Conservation (phyloP, 352 stramenopile genomes). For the Blastocystis sp. region DNA sequence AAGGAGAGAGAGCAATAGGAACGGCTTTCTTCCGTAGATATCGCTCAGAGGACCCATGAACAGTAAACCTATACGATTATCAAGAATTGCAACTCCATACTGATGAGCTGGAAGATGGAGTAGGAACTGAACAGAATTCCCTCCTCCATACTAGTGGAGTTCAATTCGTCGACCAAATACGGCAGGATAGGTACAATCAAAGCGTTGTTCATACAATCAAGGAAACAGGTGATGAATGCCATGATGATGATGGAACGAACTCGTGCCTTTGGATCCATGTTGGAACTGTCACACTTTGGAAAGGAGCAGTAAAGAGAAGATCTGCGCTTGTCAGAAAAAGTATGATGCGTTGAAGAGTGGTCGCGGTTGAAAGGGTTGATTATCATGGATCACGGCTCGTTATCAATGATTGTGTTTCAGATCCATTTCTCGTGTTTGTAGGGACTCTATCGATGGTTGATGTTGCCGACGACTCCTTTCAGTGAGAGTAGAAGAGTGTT, state of each 20-base stretch:
- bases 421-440: too few species aligned
- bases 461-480: too few species aligned
- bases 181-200: conserved; percentile 51
- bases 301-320: too few species aligned
- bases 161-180: conserved; percentile 29
- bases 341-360: too few species aligned
- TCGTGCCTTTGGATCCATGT: not conserved
- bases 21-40: conserved; percentile 45
- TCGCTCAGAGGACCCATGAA: conserved; percentile 41
- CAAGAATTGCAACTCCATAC: not conserved
- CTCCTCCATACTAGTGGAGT: conserved; percentile 37
- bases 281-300: too few species aligned
- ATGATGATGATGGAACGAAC: conserved; percentile 11
- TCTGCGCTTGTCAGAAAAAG: too few species aligned
- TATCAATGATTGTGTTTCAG: too few species aligned
- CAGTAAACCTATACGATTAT: conserved; percentile 1
- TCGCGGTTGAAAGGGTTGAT: too few species aligned
- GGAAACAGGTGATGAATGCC: conserved; percentile 41
- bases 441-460: too few species aligned
- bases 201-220: conserved; percentile 29
- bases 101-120: conserved; percentile 50
- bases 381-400: too few species aligned
- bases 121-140: conserved; percentile 46
- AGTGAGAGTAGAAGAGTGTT: too few species aligned
- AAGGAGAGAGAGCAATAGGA: conserved; percentile 38